Conservation (phyloP, 1,139 yeast genomes). For the Geotrichum citri-aurantii region DNA sequence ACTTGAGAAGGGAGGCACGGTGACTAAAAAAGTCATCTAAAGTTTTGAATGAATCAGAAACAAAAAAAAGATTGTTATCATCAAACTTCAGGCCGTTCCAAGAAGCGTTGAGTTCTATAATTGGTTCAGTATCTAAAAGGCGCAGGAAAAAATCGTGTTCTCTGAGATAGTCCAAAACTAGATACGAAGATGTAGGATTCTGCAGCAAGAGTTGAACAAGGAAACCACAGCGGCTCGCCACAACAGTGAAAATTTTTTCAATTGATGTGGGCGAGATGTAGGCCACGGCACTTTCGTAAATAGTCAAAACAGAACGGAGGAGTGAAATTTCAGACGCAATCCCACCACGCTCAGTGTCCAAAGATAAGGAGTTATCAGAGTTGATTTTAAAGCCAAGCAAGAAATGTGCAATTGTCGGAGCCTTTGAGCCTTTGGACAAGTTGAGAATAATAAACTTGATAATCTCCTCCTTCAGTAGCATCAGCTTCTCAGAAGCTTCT, state of each 20-base stretch:
- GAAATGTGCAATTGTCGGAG: conserved; percentile 62
- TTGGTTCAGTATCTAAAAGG: conserved; percentile 51
- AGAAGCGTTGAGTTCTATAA: conserved; percentile 41
- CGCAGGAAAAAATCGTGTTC: conserved; percentile 47
- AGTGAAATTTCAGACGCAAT: conserved; percentile 51
- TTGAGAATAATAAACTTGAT: conserved; percentile 54
- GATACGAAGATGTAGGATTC: conserved; percentile 47
- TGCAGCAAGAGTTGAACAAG: conserved; percentile 56
- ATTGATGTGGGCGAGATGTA: conserved; percentile 42
- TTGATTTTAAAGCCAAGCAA: conserved; percentile 62
- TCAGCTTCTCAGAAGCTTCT: conserved; percentile 28
- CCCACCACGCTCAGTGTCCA: conserved; percentile 44
- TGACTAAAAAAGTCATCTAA: conserved; percentile 57
- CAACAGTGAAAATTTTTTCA: conserved; percentile 49
- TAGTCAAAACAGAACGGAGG: conserved; percentile 47
- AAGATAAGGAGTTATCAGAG: conserved; percentile 39
- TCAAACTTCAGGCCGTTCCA: conserved; percentile 52
- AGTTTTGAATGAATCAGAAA: conserved; percentile 42
- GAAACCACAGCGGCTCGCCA: conserved; percentile 55
- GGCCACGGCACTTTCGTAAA: conserved; percentile 47
- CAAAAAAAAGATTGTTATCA: conserved; percentile 33
- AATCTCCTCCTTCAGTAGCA: conserved; percentile 52
- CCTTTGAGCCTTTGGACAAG: conserved; percentile 40
- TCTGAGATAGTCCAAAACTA: conserved; percentile 52
- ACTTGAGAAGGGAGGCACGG: conserved; percentile 57